phyloP scores from a whole-genome alignment of 768 basidiomycete species.

The Zangia roseola region DNA sequence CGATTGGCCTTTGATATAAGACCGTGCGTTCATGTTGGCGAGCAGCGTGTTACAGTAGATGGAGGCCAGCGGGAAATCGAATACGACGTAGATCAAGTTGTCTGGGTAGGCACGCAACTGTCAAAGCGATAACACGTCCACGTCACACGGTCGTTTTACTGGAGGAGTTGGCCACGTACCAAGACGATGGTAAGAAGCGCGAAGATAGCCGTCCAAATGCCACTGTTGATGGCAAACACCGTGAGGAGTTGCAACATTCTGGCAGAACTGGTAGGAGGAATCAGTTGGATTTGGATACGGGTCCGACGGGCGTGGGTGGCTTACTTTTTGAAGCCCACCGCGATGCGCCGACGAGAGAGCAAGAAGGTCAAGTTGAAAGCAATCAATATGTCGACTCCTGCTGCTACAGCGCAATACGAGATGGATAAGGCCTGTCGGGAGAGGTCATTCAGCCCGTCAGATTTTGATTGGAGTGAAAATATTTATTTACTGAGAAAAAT shows the following conservation, averaged over 20 bases:
- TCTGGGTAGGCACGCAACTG: not conserved
- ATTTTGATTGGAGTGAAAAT: no score
- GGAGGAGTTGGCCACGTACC: no score
- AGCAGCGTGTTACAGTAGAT: conserved; percentile 4
- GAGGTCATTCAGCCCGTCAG: no score
- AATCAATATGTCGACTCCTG: conserved; percentile 1
- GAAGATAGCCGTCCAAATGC: no score
- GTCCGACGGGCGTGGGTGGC: not conserved
- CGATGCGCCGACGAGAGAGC: not conserved
- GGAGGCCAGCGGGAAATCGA: conserved; percentile 2
- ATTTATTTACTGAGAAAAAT: not conserved
- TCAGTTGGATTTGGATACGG: not conserved
- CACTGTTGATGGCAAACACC: conserved; percentile 6
- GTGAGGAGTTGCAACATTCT: conserved; percentile 3
- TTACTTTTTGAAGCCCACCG: conserved; percentile 2
- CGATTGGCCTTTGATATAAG: conserved; percentile 1
- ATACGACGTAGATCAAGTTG: not conserved
- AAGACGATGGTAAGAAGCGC: not conserved
- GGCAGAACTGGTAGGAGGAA: not conserved
- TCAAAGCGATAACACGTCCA: not conserved
- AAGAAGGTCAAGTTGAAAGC: conserved; percentile 1
- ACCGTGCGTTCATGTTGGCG: conserved; percentile 4
- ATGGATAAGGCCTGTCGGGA: not conserved
- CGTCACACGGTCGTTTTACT: no score
- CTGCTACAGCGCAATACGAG: conserved; percentile 1